Base-by-base conservation (phyloP, 805 yeast species). In the Myxozyma neotropica region DNA sequence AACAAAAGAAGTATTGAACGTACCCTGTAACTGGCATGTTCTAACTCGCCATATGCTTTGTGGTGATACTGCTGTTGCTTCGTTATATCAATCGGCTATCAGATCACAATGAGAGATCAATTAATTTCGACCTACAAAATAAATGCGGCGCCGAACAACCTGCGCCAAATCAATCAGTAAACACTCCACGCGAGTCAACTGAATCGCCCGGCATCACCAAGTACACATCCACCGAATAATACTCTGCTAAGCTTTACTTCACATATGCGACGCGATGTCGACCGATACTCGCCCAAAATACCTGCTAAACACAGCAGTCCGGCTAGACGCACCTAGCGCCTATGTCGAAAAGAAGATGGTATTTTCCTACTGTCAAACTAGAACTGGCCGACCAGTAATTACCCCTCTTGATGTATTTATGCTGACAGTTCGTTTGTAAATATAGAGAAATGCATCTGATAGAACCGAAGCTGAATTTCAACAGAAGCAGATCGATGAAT, bases 401-500 rank as follows among this genome's bases (percentile, higher is more conserved):
- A n/a, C n/a, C n/a, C n/a, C n/a, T n/a, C n/a, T n/a, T n/a, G n/a
- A n/a, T n/a, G 38, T 13, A n/a, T 35, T 13, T n/a, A 35, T 35
- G n/a, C 38, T 35, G n/a, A 35, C 38, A 8, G 4, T 4, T 35
- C 27, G 4, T 31, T 47, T 10, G 5, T 21, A 17, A 7, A 27
- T 33, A 4, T 24, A 36, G 53, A 48, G 43, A 24, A 36, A 23
- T 17, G 4, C 21, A 13, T 4, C 39, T 6, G 53, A 36, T 17
- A 35, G 46, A 27, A 45, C 47, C 6, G 82, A 53, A 13, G 58
- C 53, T 3, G 52, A 29, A 13, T 1, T 27, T 2, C 40, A 35
- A 36, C 10, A 33, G 19, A 54, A 86, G 67, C 80, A 80, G 65
- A 82, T 94, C 1, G 78, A 86, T 73, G 77, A 75, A 38, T 84